Conservation (phyloP, 2,329 filamentous ascomycete species). For the Colletotrichum lini region DNA sequence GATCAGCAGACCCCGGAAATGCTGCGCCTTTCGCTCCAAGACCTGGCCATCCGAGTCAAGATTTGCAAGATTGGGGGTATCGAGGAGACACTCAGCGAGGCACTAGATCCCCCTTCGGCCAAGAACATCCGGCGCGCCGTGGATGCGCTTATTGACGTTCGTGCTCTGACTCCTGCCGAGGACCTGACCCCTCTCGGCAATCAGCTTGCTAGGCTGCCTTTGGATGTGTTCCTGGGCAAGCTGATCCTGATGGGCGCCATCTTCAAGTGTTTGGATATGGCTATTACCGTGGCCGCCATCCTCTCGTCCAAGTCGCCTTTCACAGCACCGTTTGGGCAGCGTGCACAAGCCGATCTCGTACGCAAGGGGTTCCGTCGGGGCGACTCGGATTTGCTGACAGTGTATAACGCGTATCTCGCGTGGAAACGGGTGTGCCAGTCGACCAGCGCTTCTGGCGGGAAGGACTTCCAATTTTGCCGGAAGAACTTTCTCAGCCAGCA, state of each 20-base stretch:
- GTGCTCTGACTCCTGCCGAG: constrained; percentile 85
- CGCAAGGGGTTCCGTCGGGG: constrained; percentile 84
- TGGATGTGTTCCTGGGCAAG: constrained; percentile 96
- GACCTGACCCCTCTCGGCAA: constrained; percentile 88
- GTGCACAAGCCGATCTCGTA: constrained; percentile 84
- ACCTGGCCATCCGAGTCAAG: constrained; percentile 95
- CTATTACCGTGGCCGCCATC: constrained; percentile 92
- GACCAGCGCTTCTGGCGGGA: constrained; percentile 67
- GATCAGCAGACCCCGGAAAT: constrained; percentile 98
- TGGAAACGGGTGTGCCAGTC: constrained; percentile 89
- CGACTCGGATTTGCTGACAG: constrained; percentile 92
- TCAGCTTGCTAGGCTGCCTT: constrained; percentile 88
- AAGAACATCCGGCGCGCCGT: constrained; percentile 96
- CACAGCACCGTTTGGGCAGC: constrained; percentile 86
- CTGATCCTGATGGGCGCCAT: constrained; percentile 88
- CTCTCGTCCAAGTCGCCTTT: constrained; percentile 97
- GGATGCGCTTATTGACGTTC: constrained; percentile 93
- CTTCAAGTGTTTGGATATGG: constrained; percentile 92
- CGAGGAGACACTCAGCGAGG: constrained; percentile 88
- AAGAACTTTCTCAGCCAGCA: constrained; percentile 96
- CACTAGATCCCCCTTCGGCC: constrained; percentile 88
- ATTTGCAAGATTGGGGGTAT: constrained; percentile 97
- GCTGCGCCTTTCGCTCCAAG: constrained; percentile 92
- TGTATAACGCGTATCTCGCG: constrained; percentile 92
- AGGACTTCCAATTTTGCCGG: constrained; percentile 91